Evolutionary conservation across 2,329 filamentous ascomycete species (phyloP).

Genomic region (Zarea fungicola): DNA sequence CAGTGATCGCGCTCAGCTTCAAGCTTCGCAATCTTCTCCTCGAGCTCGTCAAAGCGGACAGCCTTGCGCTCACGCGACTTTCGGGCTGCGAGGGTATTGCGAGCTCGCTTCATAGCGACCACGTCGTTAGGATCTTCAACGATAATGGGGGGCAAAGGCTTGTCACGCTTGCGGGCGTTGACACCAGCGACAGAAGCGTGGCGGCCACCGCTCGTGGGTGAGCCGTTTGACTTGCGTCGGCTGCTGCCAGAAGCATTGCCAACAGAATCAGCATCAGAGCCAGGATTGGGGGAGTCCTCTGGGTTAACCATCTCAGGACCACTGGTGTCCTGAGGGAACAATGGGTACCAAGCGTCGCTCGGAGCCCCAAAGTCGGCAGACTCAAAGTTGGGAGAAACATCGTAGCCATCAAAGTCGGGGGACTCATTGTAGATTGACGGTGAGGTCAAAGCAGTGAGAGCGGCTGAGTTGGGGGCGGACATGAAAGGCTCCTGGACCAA

Average conservation of each 20-base stretch:
- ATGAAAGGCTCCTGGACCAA: slow-evolving; percentile 62
- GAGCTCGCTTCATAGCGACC: slow-evolving; percentile 84
- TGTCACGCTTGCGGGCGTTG: slow-evolving; percentile 68
- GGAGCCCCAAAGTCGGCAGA: slow-evolving; percentile 48
- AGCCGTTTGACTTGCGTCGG: slow-evolving; percentile 43
- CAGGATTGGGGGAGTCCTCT: slow-evolving; percentile 39
- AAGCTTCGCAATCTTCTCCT: slow-evolving; percentile 66
- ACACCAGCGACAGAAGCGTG: slow-evolving; percentile 69
- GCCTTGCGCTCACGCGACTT: slow-evolving; percentile 89
- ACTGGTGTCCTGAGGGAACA: slow-evolving; percentile 56
- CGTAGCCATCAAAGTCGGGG: slow-evolving; percentile 67
- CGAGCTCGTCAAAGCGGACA: slow-evolving; percentile 66
- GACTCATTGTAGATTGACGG: slow-evolving; percentile 75
- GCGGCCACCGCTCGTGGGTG: slow-evolving; percentile 42
- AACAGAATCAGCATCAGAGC: slow-evolving; percentile 42
- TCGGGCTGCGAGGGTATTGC: slow-evolving; percentile 88
- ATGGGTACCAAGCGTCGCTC: slow-evolving; percentile 62
- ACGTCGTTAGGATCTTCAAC: slow-evolving; percentile 69
- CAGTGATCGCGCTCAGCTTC: slow-evolving; percentile 61
- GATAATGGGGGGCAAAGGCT: slow-evolving; percentile 73
- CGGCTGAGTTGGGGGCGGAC: slow-evolving; percentile 76
- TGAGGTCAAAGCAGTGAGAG: slow-evolving; percentile 79
- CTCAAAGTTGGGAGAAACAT: slow-evolving; percentile 74
- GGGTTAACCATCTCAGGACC: slow-evolving; percentile 22
- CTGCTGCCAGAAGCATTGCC: slow-evolving; percentile 36